Evolutionary conservation across 176 grass and related monocot species (phyloP).

Genomic region (Ananas comosus): DNA sequence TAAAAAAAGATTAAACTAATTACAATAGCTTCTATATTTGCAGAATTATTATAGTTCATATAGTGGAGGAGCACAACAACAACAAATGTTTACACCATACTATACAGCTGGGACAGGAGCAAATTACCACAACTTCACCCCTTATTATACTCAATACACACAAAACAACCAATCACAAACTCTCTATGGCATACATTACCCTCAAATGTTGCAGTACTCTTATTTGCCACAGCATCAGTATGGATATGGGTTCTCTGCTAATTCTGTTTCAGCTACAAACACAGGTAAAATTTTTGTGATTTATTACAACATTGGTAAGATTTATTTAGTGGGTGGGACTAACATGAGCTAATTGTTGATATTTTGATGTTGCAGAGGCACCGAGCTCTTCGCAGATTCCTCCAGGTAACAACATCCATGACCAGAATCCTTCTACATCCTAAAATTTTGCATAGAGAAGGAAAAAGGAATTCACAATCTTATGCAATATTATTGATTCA

Average conservation of each 20-base stretch:
- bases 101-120: not conserved
- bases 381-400: not conserved
- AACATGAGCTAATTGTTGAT: not conserved
- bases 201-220: conserved; percentile 3
- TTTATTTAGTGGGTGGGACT: not conserved
- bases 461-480: not conserved
- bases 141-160: not conserved
- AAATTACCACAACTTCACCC: not conserved
- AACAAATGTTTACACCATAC: not conserved
- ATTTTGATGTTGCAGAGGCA: not conserved
- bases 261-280: not conserved
- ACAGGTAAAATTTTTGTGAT: not conserved
- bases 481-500: too few relatives aligned
- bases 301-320: not conserved
- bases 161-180: not conserved
- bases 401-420: not conserved
- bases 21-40: not conserved
- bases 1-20: not conserved
- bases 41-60: not conserved
- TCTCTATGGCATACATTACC: not conserved
- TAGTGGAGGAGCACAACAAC: not conserved
- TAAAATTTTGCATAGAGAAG: not conserved
- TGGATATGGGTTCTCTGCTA: not conserved
- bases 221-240: not conserved
- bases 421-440: not conserved